Percentiles rank a stretch among this genome's conserved stretches.
phyloP scores from a whole-genome alignment of 2,329 filamentous ascomycete genomes.

The Mycogone perniciosa region DNA sequence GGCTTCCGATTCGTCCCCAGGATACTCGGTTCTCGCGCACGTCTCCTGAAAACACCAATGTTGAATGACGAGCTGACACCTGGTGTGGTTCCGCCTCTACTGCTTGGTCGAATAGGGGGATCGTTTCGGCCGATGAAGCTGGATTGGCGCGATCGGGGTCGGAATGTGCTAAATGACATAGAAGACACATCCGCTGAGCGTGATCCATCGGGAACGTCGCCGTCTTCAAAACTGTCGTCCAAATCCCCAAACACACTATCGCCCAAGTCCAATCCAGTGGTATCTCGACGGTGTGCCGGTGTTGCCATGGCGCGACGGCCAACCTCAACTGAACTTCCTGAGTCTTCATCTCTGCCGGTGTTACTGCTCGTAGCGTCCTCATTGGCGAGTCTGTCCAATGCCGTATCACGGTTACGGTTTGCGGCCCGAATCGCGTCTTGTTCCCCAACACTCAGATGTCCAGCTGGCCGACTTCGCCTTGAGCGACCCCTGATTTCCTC shows the following conservation, averaged over 20 bases:
- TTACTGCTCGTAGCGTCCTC: slow-evolving; percentile 27
- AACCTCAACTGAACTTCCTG: slow-evolving; percentile 30
- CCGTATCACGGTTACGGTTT: slow-evolving; percentile 29
- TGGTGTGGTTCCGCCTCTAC: slow-evolving; percentile 41
- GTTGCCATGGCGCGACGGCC: slow-evolving; percentile 31
- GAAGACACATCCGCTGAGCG: slow-evolving; percentile 40
- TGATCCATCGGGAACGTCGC: slow-evolving; percentile 25
- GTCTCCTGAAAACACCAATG: slow-evolving; percentile 51
- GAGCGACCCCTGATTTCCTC: slow-evolving; percentile 22
- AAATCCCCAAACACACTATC: slow-evolving; percentile 42
- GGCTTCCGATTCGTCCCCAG: slow-evolving; percentile 45
- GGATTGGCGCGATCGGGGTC: slow-evolving; percentile 40
- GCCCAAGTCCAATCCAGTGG: slow-evolving; percentile 44
- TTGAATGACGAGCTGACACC: slow-evolving; percentile 46
- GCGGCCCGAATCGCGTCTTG: slow-evolving; percentile 22
- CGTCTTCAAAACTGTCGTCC: slow-evolving; percentile 37
- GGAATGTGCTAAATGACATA: slow-evolving; percentile 41
- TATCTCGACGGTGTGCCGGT: slow-evolving; percentile 33
- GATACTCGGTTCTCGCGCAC: slow-evolving; percentile 56
- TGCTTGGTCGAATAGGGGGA: slow-evolving; percentile 47
- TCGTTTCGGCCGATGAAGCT: slow-evolving; percentile 47
- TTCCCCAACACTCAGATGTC: slow-evolving; percentile 18
- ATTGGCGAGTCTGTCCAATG: slow-evolving; percentile 29
- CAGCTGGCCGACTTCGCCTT: slow-evolving; percentile 13
- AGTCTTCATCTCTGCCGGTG: slow-evolving; percentile 22